These are phyloP conservation scores for Gyromitra esculenta DNA, from an alignment of 2,329 filamentous ascomycete genomes.

Conservation along the genomic window DNA sequence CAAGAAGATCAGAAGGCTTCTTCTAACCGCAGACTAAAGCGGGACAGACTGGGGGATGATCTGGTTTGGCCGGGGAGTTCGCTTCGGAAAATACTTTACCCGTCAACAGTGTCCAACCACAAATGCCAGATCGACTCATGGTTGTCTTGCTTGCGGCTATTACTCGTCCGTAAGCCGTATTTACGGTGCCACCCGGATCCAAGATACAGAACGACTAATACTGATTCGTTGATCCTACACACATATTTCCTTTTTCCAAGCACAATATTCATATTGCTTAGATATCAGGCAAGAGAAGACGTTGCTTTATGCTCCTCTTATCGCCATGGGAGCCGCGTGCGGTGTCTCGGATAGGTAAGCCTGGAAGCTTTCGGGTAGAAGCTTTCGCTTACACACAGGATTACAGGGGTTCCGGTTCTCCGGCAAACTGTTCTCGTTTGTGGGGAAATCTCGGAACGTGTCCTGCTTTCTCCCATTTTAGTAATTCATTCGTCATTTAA, in stretches of 20 bases:
- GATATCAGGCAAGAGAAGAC: background rate
- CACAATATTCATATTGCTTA: background rate
- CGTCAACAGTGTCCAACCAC: background rate
- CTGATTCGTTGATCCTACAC: background rate
- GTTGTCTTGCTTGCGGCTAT: background rate
- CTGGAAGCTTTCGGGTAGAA: background rate
- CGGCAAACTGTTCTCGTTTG: constrained; percentile 19
- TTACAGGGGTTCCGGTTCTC: constrained; percentile 25
- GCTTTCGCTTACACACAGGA: constrained; percentile 19
- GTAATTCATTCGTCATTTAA: constrained; percentile 4
- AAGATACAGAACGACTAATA: background rate
- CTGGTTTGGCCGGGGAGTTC: background rate
- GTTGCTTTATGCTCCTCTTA: constrained; percentile 4
- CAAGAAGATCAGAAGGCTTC: no score
- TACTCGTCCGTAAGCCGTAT: background rate
- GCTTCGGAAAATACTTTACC: constrained; percentile 8
- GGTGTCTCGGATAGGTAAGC: constrained; percentile 8
- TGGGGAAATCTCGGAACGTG: constrained; percentile 5
- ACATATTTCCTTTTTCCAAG: constrained; percentile 17
- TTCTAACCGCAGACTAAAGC: no score
- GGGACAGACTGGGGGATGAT: no score
- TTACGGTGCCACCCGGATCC: background rate
- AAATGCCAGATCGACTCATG: background rate
- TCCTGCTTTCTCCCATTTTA: background rate
- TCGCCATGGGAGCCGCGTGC: background rate